Evolutionary conservation across 805 yeast genomes (phyloP), one percentile per base, ranked within the genome.

Genomic region (Barnettozyma sp.): DNA sequence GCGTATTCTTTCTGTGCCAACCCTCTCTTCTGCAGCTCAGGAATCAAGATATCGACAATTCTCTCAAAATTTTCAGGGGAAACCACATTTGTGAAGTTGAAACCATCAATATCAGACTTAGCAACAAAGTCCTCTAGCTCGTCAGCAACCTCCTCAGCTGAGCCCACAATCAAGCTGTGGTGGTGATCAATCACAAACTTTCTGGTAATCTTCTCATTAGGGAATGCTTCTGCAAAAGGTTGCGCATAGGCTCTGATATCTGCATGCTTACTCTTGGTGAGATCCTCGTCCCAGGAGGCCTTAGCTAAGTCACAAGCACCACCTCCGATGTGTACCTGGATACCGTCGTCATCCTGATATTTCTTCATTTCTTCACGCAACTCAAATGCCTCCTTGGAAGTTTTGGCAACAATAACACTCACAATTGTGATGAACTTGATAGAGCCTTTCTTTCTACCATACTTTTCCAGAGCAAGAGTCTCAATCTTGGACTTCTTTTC

Each of bases 251-350:
- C 44, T 30, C 44, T 51, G 19, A 33, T 25, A 11, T 30, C 41
- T 24, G 29, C 37, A 22, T 33, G 24, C 11, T 30, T 14, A 12
- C 23, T 22, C 22, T 38, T 19, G 12, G 36, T 33, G 15, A 39
- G 22, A 28, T 39, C 42, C 27, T 39, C 42, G 18, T 39, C 42
- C 33, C 32, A 33, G 39, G 33, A 51, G 46, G 18, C 54, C 48
- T 22, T 64, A 44, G 38, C 63, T 65, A 33, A 62, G 52, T 10
- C 69, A 67, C 17, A 25, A 16, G 9, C 66, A 62, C 60, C 35
- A 25, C 70, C 65, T 10, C 71, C 71, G 19, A 68, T 55, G 41
- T 65, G 63, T 1, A 63, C 66, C 34, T 60, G 63, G 5, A 65
- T 66, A 13, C 68, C 71, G 38, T 63, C 69, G n/a, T 48, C 35